Conservation (phyloP, 1,284 basidiomycete genomes). For the Puccinia brachypodii region DNA sequence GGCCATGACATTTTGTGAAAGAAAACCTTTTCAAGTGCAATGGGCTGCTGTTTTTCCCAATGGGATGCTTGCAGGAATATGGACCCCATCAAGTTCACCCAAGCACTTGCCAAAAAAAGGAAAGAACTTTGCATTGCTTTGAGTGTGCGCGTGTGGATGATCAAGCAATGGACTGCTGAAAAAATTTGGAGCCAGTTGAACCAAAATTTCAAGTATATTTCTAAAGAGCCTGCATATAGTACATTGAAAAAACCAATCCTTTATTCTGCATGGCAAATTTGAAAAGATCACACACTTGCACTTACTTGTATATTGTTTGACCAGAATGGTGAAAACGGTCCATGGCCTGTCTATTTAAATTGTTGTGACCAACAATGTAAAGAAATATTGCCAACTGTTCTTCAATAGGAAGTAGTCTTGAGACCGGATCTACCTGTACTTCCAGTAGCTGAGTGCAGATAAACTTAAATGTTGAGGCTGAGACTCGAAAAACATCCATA, state of each 20-base stretch:
- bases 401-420: not conserved
- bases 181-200: not conserved
- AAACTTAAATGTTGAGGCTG: not conserved
- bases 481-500: not conserved
- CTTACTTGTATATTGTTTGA: not conserved
- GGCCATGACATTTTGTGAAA: too few species aligned
- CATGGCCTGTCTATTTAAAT: not conserved
- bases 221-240: not conserved
- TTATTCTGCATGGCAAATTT: not conserved
- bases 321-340: not conserved
- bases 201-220: not conserved
- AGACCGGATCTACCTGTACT: not conserved
- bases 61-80: too few species aligned
- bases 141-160: too few species aligned
- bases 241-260: not conserved
- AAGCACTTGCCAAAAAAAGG: too few species aligned
- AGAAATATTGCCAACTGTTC: not conserved
- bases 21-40: too few species aligned
- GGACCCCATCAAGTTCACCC: too few species aligned
- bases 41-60: too few species aligned
- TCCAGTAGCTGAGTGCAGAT: not conserved
- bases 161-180: too few species aligned
- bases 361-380: conserved; percentile 1
- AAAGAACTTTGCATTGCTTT: too few species aligned
- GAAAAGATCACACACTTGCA: not conserved